phyloP scores from a whole-genome alignment of 345 rosid genomes.

The Camelina neglecta region DNA sequence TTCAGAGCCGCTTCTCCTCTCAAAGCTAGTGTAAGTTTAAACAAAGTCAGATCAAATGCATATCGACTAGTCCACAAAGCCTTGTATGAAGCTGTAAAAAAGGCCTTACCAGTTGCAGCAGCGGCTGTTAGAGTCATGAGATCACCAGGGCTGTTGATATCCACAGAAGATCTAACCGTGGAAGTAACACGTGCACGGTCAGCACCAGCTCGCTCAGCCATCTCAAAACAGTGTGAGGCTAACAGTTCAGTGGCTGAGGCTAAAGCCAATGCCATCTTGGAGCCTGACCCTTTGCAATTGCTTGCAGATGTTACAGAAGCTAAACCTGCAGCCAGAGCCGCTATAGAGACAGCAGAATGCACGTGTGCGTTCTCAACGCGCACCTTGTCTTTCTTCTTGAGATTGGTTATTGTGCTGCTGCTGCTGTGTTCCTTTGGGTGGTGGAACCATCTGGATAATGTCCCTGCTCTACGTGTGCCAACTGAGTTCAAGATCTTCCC shows the following conservation, averaged over 20 bases:
- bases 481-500: slow-evolving; percentile 58
- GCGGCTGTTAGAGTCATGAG: slow-evolving; percentile 93
- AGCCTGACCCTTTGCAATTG: slow-evolving; percentile 49
- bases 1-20: slow-evolving; percentile 92
- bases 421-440: slow-evolving; percentile 63
- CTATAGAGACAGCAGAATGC: slow-evolving; percentile 83
- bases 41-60: slow-evolving; percentile 20
- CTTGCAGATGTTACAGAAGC: slow-evolving; percentile 80
- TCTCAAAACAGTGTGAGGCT: slow-evolving; percentile 87
- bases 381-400: slow-evolving; percentile 77
- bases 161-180: slow-evolving; percentile 79
- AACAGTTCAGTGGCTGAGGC: slow-evolving; percentile 88
- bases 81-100: not conserved
- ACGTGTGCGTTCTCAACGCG: slow-evolving; percentile 76
- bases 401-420: slow-evolving; percentile 29
- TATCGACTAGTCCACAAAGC: not conserved
- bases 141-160: slow-evolving; percentile 78
- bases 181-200: slow-evolving; percentile 74
- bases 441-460: slow-evolving; percentile 87
- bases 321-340: slow-evolving; percentile 92
- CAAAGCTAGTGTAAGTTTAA: slow-evolving; percentile 57
- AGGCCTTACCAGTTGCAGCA: slow-evolving; percentile 82
- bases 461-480: slow-evolving; percentile 58
- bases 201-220: slow-evolving; percentile 81
- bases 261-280: slow-evolving; percentile 72